Conservation (phyloP, 495 filamentous ascomycete species). For the Lepraria neglecta region DNA sequence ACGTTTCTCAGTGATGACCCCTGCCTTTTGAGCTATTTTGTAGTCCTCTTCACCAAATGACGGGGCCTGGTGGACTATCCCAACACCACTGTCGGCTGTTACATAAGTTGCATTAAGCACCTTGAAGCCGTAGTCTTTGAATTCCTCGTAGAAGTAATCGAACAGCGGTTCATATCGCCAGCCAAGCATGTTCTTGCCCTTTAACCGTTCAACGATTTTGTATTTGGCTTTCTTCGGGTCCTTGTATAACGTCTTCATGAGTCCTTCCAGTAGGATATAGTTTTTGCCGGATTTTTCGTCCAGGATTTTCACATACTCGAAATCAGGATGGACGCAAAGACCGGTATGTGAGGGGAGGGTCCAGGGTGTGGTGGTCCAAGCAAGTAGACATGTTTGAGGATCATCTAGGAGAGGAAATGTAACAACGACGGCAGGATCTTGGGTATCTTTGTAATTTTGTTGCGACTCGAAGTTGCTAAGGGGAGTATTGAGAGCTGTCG, state of each 20-base stretch:
- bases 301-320: slow-evolving; percentile 88
- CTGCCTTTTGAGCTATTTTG: slow-evolving; percentile 67
- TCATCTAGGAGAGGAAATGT: slow-evolving; percentile 76
- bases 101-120: slow-evolving; percentile 87
- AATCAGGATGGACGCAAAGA: slow-evolving; percentile 78
- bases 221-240: slow-evolving; percentile 96
- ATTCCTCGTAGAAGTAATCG: slow-evolving; percentile 88
- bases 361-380: slow-evolving; percentile 97
- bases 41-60: slow-evolving; percentile 98
- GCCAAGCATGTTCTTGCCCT: slow-evolving; percentile 80
- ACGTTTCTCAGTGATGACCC: slow-evolving; percentile 70
- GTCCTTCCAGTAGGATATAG: slow-evolving; percentile 81
- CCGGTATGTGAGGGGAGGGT: slow-evolving; percentile 80
- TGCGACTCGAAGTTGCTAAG: slow-evolving; percentile 91
- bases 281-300: slow-evolving; percentile 76
- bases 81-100: slow-evolving; percentile 85
- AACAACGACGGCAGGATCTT: slow-evolving; percentile 88
- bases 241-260: slow-evolving; percentile 85
- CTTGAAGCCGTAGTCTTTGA: slow-evolving; percentile 80
- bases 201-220: slow-evolving; percentile 74
- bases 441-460: slow-evolving; percentile 90
- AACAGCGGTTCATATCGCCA: slow-evolving; percentile 92
- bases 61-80: slow-evolving; percentile 92
- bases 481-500: slow-evolving; percentile 81
- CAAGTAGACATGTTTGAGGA: slow-evolving; percentile 67